Conservation (phyloP, 2,329 filamentous ascomycete species). For the Arthroderma sp. region DNA sequence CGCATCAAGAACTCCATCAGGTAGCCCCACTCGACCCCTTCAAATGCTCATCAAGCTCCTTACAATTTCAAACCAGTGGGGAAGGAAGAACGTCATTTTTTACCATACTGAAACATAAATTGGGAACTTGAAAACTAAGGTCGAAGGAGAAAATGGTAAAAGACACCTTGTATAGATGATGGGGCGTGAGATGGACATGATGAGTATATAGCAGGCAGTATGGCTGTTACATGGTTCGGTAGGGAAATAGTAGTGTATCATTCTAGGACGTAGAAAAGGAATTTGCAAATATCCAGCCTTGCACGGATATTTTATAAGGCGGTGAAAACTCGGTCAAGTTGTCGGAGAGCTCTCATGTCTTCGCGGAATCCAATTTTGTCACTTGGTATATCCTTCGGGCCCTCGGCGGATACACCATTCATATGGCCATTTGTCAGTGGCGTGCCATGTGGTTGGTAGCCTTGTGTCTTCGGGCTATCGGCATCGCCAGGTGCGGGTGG, state of each 20-base stretch:
- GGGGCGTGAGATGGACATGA: too few relatives aligned
- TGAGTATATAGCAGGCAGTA: too few relatives aligned
- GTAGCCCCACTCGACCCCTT: neutral
- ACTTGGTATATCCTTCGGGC: constrained; percentile 42
- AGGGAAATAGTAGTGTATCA: too few relatives aligned
- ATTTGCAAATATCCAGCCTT: neutral
- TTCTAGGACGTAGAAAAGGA: too few relatives aligned
- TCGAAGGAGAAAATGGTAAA: too few relatives aligned
- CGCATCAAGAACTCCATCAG: too few relatives aligned
- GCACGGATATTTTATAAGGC: constrained; percentile 12
- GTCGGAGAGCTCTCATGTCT: constrained; percentile 51
- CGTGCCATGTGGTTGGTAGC: constrained; percentile 1
- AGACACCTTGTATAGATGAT: too few relatives aligned
- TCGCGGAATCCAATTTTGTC: constrained; percentile 47
- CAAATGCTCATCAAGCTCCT: neutral
- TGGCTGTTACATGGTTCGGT: too few relatives aligned
- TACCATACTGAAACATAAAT: too few relatives aligned
- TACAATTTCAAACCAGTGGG: too few relatives aligned
- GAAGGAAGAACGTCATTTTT: too few relatives aligned
- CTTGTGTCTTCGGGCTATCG: constrained; percentile 10
- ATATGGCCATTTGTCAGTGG: neutral
- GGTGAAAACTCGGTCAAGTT: constrained; percentile 46
- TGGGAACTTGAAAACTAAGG: too few relatives aligned
- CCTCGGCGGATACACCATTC: constrained; percentile 11
- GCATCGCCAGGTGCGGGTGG: constrained; percentile 2